Evolutionary conservation across 2,329 filamentous ascomycete genomes (phyloP).

Genomic region (Acrocalymma vagum): DNA sequence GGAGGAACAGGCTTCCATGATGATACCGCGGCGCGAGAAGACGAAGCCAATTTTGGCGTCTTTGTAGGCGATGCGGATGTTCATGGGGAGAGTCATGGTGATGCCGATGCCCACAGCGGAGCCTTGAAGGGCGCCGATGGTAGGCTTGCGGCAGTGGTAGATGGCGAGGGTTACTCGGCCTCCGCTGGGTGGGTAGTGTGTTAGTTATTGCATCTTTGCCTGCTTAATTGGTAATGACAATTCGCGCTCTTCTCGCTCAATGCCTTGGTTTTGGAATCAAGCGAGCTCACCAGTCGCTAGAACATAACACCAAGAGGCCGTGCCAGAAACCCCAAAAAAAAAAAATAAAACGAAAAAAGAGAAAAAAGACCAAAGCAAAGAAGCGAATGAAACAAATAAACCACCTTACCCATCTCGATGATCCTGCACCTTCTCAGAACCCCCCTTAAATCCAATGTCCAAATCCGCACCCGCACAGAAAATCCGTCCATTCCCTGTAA

Average conservation of each 20-base stretch:
- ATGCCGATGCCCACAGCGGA: conserved; percentile 67
- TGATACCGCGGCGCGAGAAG: conserved; percentile 73
- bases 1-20: conserved; percentile 75
- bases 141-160: conserved; percentile 65
- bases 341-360: not conserved
- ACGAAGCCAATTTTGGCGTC: conserved; percentile 77
- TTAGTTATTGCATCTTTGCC: too few relatives aligned
- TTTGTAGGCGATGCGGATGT: conserved; percentile 62
- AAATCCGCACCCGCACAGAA: conserved; percentile 67
- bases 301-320: too few relatives aligned
- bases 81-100: conserved; percentile 66
- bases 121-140: conserved; percentile 64
- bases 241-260: too few relatives aligned
- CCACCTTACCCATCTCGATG: conserved; percentile 63
- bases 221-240: not conserved
- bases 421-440: conserved; percentile 53
- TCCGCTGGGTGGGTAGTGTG: too few relatives aligned
- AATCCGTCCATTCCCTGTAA: conserved; percentile 61
- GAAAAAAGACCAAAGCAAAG: not conserved
- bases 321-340: conserved; percentile 1
- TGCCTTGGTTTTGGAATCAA: too few relatives aligned
- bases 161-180: conserved; percentile 62
- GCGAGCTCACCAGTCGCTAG: too few relatives aligned
- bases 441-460: conserved; percentile 59
- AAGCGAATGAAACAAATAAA: too few relatives aligned